Percentiles rank a stretch among this genome's conserved stretches.
These are phyloP conservation scores for Thelonectria olida DNA, from an alignment of 2,329 filamentous ascomycete species.

Conservation along the genomic window DNA sequence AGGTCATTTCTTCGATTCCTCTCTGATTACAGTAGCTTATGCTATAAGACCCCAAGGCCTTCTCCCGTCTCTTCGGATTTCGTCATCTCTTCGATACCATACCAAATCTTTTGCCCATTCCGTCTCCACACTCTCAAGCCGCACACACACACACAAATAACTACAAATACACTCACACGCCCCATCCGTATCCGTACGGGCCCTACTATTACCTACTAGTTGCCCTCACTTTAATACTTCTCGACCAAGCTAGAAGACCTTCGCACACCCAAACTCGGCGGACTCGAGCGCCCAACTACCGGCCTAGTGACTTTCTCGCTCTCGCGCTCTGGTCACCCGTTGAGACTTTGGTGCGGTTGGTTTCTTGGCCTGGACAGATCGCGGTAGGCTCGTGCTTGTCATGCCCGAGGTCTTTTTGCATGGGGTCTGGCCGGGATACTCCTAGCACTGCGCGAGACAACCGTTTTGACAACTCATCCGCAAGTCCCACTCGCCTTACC, in stretches of 20 bases:
- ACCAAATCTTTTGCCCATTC: conserved; percentile 27
- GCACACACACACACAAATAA: neutral
- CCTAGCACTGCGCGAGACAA: conserved; percentile 50
- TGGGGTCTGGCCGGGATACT: conserved; percentile 50
- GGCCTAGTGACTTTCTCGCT: conserved; percentile 32
- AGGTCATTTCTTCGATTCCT: conserved; percentile 28
- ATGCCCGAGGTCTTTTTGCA: conserved; percentile 49
- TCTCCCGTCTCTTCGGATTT: conserved; percentile 34
- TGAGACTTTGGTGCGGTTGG: conserved; percentile 53
- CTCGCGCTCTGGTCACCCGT: conserved; percentile 37
- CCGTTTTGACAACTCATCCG: conserved; percentile 49
- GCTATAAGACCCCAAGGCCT: conserved; percentile 39
- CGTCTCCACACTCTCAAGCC: conserved; percentile 23
- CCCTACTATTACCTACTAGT: conserved; percentile 19
- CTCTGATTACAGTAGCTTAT: conserved; percentile 26
- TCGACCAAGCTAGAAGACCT: conserved; percentile 35
- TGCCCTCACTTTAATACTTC: conserved; percentile 33
- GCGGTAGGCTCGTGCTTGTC: conserved; percentile 53
- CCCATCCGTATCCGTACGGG: conserved; percentile 9
- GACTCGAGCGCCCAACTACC: conserved; percentile 34
- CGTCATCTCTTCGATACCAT: conserved; percentile 36
- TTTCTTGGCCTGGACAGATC: conserved; percentile 48
- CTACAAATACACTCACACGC: conserved; percentile 8
- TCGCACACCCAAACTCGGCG: conserved; percentile 37
- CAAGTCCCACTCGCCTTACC: conserved; percentile 41